Evolutionary conservation across 2,329 filamentous ascomycete genomes (phyloP), one percentile per base, ranked within the genome.

Genomic region (Sclerotinia glacialis): DNA sequence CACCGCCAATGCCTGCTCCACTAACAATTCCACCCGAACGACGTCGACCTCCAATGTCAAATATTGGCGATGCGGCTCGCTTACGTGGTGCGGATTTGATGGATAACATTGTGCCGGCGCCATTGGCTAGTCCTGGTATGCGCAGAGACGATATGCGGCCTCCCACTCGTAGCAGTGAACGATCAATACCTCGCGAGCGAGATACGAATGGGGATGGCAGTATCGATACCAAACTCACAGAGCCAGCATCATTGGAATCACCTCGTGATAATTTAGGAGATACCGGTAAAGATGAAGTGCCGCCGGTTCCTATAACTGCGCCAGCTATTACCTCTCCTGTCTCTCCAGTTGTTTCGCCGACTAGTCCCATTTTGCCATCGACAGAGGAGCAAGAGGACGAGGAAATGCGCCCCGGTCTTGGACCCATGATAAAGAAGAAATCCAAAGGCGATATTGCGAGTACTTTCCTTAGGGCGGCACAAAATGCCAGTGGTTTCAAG

Each of bases 391-490:
- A 74, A 37, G 58, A 64, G n/a, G 58, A 37, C 16, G 72, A 77
- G 66, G 70, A 74, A 42, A 77, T 83, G 71, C 82, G 91, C n/a
- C 92, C 92, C 23, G 93, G 92, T 0, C 83, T 96, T 8, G 92
- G 92, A 0, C 92, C 93, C 2, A 97, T 97, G 93, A 89, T 97
- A 73, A 86, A 89, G 69, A 92, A 91, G 75, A 86, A 85, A 69
- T 89, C 87, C 1, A 87, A 85, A 69, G 84, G 82, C n/a, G 89
- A 95, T 66, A 83, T 95, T 72, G 91, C 91, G 26, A 89, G 86
- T 46, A 84, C 86, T 7, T 86, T 97, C 69, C 90, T 91, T 79
- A 96, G 92, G 77, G 92, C 92, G 31, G 92, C 92, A 0, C 86
- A 83, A 65, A 86, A 89, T 31, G 89, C 88, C 14, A 84, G 77